Percentiles rank a stretch among this genome's conserved stretches.
These are phyloP conservation scores for Syzygium oleosum DNA, from an alignment of 345 rosid genomes.

Conservation along the genomic window DNA sequence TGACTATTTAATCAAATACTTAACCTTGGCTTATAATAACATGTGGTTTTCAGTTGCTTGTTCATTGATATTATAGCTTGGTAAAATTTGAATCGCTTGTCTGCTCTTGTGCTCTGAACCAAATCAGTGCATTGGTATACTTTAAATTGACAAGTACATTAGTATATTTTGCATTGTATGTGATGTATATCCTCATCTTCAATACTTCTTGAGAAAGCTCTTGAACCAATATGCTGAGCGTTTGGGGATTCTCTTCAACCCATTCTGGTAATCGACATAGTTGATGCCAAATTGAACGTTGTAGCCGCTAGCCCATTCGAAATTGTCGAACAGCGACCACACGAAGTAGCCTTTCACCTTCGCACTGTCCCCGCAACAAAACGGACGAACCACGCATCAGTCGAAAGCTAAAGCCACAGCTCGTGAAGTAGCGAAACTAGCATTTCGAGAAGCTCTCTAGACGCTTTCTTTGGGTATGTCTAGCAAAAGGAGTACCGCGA, in stretches of 20 bases:
- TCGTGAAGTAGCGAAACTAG: neutral
- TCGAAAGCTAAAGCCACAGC: neutral
- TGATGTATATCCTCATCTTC: neutral
- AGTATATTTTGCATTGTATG: neutral
- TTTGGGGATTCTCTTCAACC: slow-evolving; percentile 6
- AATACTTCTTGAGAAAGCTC: neutral
- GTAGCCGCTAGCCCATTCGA: slow-evolving; percentile 7
- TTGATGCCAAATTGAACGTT: slow-evolving; percentile 4
- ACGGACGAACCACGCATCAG: neutral
- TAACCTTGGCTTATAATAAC: too few species aligned
- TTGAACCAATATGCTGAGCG: slow-evolving; percentile 5
- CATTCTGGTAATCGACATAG: slow-evolving; percentile 5
- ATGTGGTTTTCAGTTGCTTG: neutral
- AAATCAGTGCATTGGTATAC: neutral
- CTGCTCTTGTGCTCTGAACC: neutral
- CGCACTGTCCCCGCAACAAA: neutral
- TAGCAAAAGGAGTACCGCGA: neutral
- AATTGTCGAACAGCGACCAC: slow-evolving; percentile 11
- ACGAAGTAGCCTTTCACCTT: slow-evolving; percentile 9
- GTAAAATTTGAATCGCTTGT: neutral
- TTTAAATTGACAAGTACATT: neutral
- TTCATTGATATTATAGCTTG: neutral
- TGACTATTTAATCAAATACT: too few species aligned
- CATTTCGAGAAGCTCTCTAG: neutral
- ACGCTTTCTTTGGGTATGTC: neutral